These are phyloP conservation scores for Osmanthus fragrans DNA, from an alignment of 257 asterid species.

Conservation along the genomic window DNA sequence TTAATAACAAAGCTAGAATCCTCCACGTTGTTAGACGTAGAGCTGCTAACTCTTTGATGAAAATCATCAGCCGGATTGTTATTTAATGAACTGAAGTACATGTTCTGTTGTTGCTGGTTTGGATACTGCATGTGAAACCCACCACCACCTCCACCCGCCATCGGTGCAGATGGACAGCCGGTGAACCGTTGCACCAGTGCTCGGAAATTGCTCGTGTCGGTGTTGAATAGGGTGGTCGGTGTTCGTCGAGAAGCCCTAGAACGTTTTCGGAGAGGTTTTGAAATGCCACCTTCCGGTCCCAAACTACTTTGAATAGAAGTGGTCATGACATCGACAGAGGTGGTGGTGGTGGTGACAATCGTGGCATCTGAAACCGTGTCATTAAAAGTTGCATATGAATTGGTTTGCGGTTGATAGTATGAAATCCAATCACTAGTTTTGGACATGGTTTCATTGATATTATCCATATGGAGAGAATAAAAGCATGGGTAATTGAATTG, in stretches of 20 bases:
- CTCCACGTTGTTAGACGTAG: neutral
- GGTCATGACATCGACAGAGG: slow-evolving; percentile 15
- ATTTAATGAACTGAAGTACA: neutral
- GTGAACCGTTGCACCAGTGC: slow-evolving; percentile 67
- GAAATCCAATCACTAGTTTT: slow-evolving; percentile 23
- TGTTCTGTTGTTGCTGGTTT: neutral
- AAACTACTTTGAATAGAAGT: slow-evolving; percentile 19
- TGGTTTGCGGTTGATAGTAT: slow-evolving; percentile 19
- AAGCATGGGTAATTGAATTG: slow-evolving; percentile 19
- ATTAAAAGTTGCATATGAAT: neutral
- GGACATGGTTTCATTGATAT: slow-evolving; percentile 19
- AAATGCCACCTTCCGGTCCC: slow-evolving; percentile 40
- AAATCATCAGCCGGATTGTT: neutral
- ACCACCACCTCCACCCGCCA: slow-evolving; percentile 2
- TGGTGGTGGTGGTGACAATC: neutral
- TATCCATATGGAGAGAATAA: neutral
- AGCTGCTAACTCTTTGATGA: neutral
- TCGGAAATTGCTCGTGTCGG: slow-evolving; percentile 53
- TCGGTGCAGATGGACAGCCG: slow-evolving; percentile 39
- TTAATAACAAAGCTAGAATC: neutral
- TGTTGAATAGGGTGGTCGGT: slow-evolving; percentile 63
- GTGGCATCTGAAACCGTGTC: neutral
- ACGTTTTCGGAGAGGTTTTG: slow-evolving; percentile 46
- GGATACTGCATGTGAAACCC: neutral
- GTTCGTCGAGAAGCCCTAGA: slow-evolving; percentile 50